Evolutionary conservation across 2,329 filamentous ascomycete species (phyloP).

Genomic region (Penicillium thymicola): DNA sequence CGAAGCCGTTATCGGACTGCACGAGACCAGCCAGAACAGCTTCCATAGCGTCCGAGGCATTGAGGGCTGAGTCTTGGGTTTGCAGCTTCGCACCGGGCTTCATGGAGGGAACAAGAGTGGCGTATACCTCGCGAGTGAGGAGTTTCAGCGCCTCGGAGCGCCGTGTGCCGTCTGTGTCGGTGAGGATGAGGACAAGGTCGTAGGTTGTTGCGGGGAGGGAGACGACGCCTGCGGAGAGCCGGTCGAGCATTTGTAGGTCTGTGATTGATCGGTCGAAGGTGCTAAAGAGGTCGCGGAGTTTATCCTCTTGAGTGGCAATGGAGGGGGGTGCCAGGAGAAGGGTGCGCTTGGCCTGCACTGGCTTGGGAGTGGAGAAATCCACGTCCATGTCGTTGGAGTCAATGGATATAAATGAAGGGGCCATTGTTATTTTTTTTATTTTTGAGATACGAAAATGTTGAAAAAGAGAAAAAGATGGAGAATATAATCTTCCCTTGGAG

Average conservation of each 20-base stretch:
- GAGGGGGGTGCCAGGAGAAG: slow-evolving; percentile 89
- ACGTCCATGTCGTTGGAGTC: slow-evolving; percentile 55
- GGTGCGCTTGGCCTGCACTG: slow-evolving; percentile 51
- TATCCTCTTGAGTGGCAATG: slow-evolving; percentile 78
- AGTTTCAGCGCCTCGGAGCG: slow-evolving; percentile 61
- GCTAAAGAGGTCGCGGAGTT: slow-evolving; percentile 67
- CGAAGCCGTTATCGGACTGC: slow-evolving; percentile 53
- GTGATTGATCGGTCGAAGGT: slow-evolving; percentile 71
- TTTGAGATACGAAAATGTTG: not conserved
- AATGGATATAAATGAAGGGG: slow-evolving; percentile 48
- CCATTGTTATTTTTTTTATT: slow-evolving; percentile 15
- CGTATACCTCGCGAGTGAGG: slow-evolving; percentile 66
- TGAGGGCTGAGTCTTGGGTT: slow-evolving; percentile 64
- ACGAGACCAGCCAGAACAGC: slow-evolving; percentile 26
- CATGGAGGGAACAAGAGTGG: slow-evolving; percentile 66
- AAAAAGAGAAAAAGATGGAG: slow-evolving; percentile 1
- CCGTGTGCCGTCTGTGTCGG: slow-evolving; percentile 68
- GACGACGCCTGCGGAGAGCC: slow-evolving; percentile 77
- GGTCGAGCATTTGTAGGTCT: slow-evolving; percentile 97
- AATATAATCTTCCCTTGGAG: slow-evolving; percentile 10
- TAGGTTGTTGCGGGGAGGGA: slow-evolving; percentile 74
- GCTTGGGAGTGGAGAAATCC: slow-evolving; percentile 35
- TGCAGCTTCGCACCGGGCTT: slow-evolving; percentile 60
- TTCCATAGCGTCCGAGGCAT: slow-evolving; percentile 32
- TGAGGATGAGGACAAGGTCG: slow-evolving; percentile 78